These are phyloP conservation scores for Sarcomyxa edulis DNA, from an alignment of 768 basidiomycete genomes.

Conservation along the genomic window DNA sequence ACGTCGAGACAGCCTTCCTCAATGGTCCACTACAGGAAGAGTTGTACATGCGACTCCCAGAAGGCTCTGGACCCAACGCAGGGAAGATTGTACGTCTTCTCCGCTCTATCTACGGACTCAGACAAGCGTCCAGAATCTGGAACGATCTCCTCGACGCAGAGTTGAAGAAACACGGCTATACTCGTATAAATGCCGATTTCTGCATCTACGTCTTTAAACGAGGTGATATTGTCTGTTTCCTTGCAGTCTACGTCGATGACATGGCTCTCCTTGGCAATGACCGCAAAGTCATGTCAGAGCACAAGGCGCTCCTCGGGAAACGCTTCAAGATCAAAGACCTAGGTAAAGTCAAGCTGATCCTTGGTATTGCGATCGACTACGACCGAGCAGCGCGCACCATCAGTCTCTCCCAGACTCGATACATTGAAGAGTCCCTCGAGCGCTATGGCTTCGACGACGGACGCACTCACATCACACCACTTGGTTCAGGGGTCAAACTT, in stretches of 20 bases:
- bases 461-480: conserved; percentile 12
- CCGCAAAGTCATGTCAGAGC: neutral
- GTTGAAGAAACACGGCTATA: conserved; percentile 5
- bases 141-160: conserved; percentile 1
- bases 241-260: neutral
- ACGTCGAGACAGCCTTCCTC: conserved; percentile 32
- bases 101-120: conserved; percentile 5
- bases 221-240: too few relatives aligned
- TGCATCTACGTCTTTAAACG: neutral
- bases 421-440: conserved; percentile 14
- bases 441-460: conserved; percentile 13
- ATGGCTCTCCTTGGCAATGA: conserved; percentile 8
- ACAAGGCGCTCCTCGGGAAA: neutral
- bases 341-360: conserved; percentile 12
- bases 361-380: conserved; percentile 15
- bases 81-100: conserved; percentile 1
- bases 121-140: conserved; percentile 2
- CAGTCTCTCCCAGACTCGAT: conserved; percentile 20
- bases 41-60: too few relatives aligned
- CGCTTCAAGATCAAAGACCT: neutral
- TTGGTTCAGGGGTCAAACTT: conserved; percentile 11
- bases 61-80: too few relatives aligned
- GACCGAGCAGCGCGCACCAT: conserved; percentile 15
- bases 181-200: neutral
- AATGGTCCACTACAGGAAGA: conserved; percentile 15